Base-by-base conservation (phyloP, 2,329 filamentous ascomycete genomes). In the Phialophora macrospora region DNA sequence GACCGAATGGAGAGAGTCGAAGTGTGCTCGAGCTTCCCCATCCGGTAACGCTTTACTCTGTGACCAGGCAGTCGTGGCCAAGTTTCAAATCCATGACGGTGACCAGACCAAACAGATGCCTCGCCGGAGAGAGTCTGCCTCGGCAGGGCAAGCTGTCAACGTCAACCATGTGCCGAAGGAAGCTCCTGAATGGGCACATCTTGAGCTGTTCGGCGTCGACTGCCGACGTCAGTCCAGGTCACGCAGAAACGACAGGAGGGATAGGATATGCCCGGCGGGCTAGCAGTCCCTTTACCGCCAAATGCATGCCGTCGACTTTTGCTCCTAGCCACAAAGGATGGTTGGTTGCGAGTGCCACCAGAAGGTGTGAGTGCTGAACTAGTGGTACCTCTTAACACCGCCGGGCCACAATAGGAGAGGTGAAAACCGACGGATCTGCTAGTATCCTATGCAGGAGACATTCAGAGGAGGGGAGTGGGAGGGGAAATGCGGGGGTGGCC, bases 21-120 rank as follows among this genome's bases (percentile, higher is more conserved):
- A 49, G 56, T 22, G 41, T 46, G 24, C 22, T 59, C 28, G 24
- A 59, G 56, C 56, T 59, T 22, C 56, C 56, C 4, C 8, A 49
- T 20, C 56, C 26, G 56, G 56, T 17, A 49, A 59, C 14, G 20
- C 38, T 41, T 30, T 44, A 12, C n/a, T 22, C 24, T 28, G n/a
- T 12, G 14, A 34, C 41, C 44, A 28, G 26, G 26, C 24, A 49
- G 8, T 49, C 8, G 46, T 46, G 8, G 20, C 44, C 41, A 59
- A 26, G 22, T 4, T 48, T 20, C 24, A 14, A 20, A 46, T 46
- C 38, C 55, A 44, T 26, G 20, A 12, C n/a, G 55, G 9, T 9
- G 55, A 57, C 32, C 38, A 22, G 12, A 51, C 38, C 44, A 51
- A 22, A 34, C 52, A 28, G 12, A 17, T 9, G 22, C 4, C 17